phyloP scores from a whole-genome alignment of 148 eudicot species.

The Selenicereus undatus region DNA sequence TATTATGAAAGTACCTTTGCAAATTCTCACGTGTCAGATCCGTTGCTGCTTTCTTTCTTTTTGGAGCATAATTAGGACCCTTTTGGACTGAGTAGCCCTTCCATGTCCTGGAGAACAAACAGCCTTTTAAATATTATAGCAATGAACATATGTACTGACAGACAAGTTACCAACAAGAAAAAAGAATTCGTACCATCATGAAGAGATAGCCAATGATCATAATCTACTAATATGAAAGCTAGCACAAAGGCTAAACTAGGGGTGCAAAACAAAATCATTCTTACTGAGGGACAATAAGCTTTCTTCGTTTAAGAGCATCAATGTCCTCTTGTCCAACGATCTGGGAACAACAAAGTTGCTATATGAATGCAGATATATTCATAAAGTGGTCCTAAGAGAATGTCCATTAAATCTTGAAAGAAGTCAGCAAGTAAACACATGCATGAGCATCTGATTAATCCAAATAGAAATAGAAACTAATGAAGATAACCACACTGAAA shows the following conservation, averaged over 20 bases:
- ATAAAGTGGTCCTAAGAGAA: background rate
- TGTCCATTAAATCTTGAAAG: background rate
- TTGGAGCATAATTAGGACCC: constrained; percentile 88
- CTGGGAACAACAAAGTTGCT: constrained; percentile 33
- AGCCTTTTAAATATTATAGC: background rate
- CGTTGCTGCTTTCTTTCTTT: constrained; percentile 76
- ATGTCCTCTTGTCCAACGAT: constrained; percentile 53
- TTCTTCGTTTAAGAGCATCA: constrained; percentile 70
- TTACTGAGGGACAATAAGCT: constrained; percentile 76
- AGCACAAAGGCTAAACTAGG: background rate
- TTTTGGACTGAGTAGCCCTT: constrained; percentile 73
- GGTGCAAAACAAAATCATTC: constrained; percentile 1
- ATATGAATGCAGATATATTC: background rate
- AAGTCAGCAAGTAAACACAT: background rate
- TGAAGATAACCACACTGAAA: no score
- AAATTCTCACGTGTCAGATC: constrained; percentile 86
- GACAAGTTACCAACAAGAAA: no score
- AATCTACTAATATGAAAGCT: no score
- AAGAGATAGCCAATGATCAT: no score
- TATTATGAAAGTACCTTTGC: constrained; percentile 55
- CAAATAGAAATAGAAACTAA: no score
- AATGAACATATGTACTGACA: no score
- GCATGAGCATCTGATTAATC: background rate
- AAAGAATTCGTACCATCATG: no score
- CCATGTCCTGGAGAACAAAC: constrained; percentile 59